Conservation (phyloP, 2,329 filamentous ascomycete genomes). For the Paecilomyces fulvus region DNA sequence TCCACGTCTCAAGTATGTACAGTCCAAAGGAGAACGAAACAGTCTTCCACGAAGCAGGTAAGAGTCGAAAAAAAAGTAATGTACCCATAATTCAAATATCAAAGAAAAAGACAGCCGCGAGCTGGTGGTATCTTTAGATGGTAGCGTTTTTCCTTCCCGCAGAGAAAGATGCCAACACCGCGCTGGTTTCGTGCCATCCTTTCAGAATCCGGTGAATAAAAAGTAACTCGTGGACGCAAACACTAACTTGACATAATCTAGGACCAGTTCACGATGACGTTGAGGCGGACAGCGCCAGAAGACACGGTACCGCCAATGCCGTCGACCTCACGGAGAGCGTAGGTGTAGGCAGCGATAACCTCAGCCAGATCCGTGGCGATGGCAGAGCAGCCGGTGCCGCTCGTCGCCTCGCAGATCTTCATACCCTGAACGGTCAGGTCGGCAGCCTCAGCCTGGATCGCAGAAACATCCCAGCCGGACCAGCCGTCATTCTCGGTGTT, state of each 20-base stretch:
- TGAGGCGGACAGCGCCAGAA: slow-evolving; percentile 23
- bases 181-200: background rate
- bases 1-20: background rate
- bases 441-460: slow-evolving; percentile 25
- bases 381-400: slow-evolving; percentile 20
- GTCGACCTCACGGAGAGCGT: slow-evolving; percentile 15
- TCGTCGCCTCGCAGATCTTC: slow-evolving; percentile 25
- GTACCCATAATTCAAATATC: background rate
- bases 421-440: slow-evolving; percentile 25
- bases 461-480: slow-evolving; percentile 34
- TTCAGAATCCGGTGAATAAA: background rate
- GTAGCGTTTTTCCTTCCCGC: background rate
- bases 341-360: slow-evolving; percentile 26
- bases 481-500: slow-evolving; percentile 21
- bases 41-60: background rate
- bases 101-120: background rate
- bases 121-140: background rate
- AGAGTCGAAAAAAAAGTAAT: background rate
- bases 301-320: slow-evolving; percentile 21
- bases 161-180: background rate
- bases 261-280: slow-evolving; percentile 23
- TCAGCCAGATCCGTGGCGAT: slow-evolving; percentile 15
- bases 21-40: background rate
- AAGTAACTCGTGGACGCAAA: background rate
- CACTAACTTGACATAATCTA: background rate